Percentiles rank a stretch among this genome's conserved stretches.
Conservation (phyloP, 2,329 filamentous ascomycete genomes). For the Calonectria hawksworthii region DNA sequence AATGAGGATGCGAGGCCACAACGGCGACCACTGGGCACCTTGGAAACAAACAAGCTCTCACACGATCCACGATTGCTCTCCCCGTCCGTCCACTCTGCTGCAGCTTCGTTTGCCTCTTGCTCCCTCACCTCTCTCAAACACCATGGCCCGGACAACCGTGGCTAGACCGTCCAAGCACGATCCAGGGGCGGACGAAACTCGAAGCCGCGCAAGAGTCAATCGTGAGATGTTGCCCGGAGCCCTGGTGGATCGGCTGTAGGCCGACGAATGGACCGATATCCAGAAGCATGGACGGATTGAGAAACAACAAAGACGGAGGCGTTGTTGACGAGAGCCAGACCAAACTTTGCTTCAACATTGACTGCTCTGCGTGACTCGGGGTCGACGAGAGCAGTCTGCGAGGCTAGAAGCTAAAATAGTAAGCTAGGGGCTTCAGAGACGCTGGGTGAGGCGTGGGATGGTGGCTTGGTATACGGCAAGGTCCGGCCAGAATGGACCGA, state of each 20-base stretch:
- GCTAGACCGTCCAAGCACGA: not conserved
- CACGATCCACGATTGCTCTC: constrained; percentile 18
- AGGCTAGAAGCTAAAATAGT: constrained; percentile 1
- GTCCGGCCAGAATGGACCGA: constrained; percentile 43
- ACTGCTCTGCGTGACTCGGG: constrained; percentile 36
- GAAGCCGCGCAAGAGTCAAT: constrained; percentile 25
- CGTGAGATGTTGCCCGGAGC: not conserved
- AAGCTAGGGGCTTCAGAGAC: constrained; percentile 22
- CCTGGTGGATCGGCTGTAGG: constrained; percentile 18
- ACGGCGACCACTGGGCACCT: constrained; percentile 21
- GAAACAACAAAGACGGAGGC: constrained; percentile 24
- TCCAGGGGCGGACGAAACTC: constrained; percentile 12
- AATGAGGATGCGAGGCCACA: constrained; percentile 31
- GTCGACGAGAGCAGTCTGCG: constrained; percentile 29
- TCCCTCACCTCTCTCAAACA: not conserved
- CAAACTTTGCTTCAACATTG: constrained; percentile 35
- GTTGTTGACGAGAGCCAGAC: constrained; percentile 31
- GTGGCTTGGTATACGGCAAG: constrained; percentile 43
- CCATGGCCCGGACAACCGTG: not conserved
- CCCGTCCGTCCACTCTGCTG: not conserved
- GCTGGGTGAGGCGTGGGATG: constrained; percentile 19
- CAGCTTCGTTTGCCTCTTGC: not conserved
- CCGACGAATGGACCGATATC: constrained; percentile 22
- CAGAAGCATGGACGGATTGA: constrained; percentile 29
- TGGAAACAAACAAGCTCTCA: constrained; percentile 12